Percentiles rank a stretch among this genome's conserved stretches.
phyloP scores from a whole-genome alignment of 257 asterid genomes.

The Jasminum sambac region DNA sequence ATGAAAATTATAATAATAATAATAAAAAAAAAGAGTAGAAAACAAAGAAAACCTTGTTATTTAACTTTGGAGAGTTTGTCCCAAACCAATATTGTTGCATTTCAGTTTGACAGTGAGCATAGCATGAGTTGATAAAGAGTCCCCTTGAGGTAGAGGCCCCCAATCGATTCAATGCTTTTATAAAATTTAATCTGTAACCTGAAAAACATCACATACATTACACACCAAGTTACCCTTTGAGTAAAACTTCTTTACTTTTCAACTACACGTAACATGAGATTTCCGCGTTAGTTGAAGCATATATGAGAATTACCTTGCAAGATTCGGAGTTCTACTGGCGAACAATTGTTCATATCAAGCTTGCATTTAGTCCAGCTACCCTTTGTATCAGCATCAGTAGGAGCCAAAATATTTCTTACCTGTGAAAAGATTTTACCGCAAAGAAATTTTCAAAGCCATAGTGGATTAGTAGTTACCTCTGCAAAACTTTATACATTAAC shows the following conservation, averaged over 20 bases:
- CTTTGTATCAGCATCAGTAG: slow-evolving; percentile 61
- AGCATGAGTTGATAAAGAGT: slow-evolving; percentile 80
- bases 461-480: too few species aligned
- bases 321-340: slow-evolving; percentile 43
- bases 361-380: slow-evolving; percentile 63
- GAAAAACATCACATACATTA: slow-evolving; percentile 15
- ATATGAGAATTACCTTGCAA: slow-evolving; percentile 47
- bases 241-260: too few species aligned
- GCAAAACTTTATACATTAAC: background rate
- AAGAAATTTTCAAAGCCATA: background rate
- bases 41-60: slow-evolving; percentile 46
- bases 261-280: background rate
- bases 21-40: background rate
- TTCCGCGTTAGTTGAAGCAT: background rate
- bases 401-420: slow-evolving; percentile 62
- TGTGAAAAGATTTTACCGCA: slow-evolving; percentile 17
- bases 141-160: slow-evolving; percentile 63
- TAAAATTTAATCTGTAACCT: slow-evolving; percentile 59
- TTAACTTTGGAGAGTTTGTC: slow-evolving; percentile 58
- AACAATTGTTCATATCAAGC: slow-evolving; percentile 55
- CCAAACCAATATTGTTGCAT: slow-evolving; percentile 82
- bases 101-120: slow-evolving; percentile 91
- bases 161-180: slow-evolving; percentile 46
- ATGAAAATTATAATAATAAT: background rate
- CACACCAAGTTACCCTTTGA: background rate